phyloP scores from a whole-genome alignment of 305 asterid species.

The Solanum hybrid region DNA sequence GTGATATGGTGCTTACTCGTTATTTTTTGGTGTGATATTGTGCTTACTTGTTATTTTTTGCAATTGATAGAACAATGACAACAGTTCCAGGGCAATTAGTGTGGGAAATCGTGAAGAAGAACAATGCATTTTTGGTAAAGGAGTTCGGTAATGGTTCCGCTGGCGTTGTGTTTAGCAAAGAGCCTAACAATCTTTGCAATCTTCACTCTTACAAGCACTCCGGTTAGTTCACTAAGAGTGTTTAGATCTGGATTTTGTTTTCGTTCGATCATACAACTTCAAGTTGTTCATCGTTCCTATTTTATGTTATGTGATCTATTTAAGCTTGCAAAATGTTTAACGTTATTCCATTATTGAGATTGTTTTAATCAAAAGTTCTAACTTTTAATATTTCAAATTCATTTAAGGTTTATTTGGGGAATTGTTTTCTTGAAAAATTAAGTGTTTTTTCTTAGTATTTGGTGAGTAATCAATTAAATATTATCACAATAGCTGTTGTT shows the following conservation, averaged over 20 bases:
- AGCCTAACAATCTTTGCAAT: slow-evolving; percentile 80
- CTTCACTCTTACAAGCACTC: slow-evolving; percentile 83
- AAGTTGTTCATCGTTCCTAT: background rate
- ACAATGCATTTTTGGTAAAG: slow-evolving; percentile 70
- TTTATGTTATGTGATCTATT: background rate
- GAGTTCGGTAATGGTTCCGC: slow-evolving; percentile 71
- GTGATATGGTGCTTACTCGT: background rate
- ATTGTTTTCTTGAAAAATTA: background rate
- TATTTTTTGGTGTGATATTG: background rate
- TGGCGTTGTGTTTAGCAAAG: slow-evolving; percentile 67
- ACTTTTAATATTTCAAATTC: background rate
- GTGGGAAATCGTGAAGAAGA: slow-evolving; percentile 95
- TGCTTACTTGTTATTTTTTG: background rate
- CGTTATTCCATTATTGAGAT: background rate
- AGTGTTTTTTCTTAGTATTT: background rate
- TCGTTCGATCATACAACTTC: background rate
- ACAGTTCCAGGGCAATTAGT: slow-evolving; percentile 80
- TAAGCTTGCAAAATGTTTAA: background rate
- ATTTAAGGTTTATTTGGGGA: background rate
- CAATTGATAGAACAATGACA: slow-evolving; percentile 35
- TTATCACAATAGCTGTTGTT: background rate
- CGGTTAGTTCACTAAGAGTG: slow-evolving; percentile 21
- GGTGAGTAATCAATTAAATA: background rate
- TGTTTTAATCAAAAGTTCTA: background rate
- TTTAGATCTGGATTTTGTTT: background rate